These are phyloP conservation scores for Erythrophleum ivorense DNA, from an alignment of 331 rosid species.

Conservation along the genomic window DNA sequence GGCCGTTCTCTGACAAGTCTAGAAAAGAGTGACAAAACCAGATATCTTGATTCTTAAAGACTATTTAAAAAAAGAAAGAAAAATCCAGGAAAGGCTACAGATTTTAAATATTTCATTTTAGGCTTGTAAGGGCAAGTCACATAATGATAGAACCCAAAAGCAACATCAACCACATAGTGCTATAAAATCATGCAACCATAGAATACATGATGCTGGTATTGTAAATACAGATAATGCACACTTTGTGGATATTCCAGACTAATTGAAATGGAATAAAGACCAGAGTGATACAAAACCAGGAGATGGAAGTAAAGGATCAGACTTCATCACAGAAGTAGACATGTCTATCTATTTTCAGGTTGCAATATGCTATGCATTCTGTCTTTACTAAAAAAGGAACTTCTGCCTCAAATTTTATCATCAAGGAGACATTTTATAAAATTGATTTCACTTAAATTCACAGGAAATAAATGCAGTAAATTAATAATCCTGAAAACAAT, in stretches of 20 bases:
- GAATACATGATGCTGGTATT: neutral
- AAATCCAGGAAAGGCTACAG: neutral
- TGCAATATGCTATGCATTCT: constrained; percentile 12
- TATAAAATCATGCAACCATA: constrained; percentile 19
- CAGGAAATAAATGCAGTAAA: constrained; percentile 25
- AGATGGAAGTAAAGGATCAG: constrained; percentile 17
- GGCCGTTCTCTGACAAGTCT: constrained; percentile 18
- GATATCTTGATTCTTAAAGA: neutral
- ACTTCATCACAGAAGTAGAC: neutral
- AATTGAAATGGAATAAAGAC: constrained; percentile 21
- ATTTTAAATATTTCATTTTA: neutral
- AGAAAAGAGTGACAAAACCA: constrained; percentile 12
- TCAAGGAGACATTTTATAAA: constrained; percentile 1
- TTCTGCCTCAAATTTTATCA: constrained; percentile 2
- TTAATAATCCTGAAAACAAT: constrained; percentile 19
- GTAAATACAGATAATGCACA: neutral
- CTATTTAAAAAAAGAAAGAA: neutral
- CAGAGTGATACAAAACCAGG: neutral
- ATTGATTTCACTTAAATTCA: neutral
- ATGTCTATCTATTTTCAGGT: constrained; percentile 26
- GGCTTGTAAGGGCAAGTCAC: neutral
- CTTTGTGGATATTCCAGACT: constrained; percentile 3
- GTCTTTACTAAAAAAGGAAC: neutral
- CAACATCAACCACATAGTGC: constrained; percentile 20
- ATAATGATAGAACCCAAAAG: constrained; percentile 26